Percentiles rank a stretch among this genome's conserved stretches.
Conservation (phyloP, 177 flowering plant species). For the Vitis hybrid region DNA sequence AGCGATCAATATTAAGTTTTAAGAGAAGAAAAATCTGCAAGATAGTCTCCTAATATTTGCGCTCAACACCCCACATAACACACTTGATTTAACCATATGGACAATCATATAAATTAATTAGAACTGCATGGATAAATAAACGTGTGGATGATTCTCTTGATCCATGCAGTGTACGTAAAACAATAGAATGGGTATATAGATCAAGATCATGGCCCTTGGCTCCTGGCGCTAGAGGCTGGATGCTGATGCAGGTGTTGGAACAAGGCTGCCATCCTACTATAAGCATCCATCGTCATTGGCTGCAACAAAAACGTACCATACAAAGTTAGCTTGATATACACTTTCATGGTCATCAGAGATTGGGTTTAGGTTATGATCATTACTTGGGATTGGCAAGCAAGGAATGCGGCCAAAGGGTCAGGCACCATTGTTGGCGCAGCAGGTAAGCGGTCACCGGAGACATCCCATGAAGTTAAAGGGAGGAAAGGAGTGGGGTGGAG, state of each 20-base stretch:
- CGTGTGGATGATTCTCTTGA: neutral
- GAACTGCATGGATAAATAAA: no score
- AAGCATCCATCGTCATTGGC: constrained; percentile 71
- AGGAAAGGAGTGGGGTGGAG: constrained; percentile 48
- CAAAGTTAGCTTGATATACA: no score
- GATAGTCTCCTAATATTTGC: no score
- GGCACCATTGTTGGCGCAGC: constrained; percentile 17
- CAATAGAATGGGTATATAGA: neutral
- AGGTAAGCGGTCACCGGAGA: constrained; percentile 21
- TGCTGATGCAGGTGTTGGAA: constrained; percentile 53
- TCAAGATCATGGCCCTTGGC: constrained; percentile 1
- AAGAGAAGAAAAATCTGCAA: no score
- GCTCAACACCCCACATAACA: no score
- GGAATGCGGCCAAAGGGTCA: constrained; percentile 52
- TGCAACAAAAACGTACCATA: constrained; percentile 21
- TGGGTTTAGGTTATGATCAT: no score
- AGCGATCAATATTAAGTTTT: no score
- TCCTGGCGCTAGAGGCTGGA: constrained; percentile 22
- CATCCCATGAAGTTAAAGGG: constrained; percentile 40
- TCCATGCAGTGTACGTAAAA: neutral
- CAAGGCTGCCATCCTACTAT: constrained; percentile 61
- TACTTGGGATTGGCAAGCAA: constrained; percentile 61
- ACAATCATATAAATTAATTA: no score
- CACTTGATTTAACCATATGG: no score
- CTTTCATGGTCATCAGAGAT: no score